Evolutionary conservation across 148 eudicot species (phyloP).

Genomic region (Pharnaceum exiguum): DNA sequence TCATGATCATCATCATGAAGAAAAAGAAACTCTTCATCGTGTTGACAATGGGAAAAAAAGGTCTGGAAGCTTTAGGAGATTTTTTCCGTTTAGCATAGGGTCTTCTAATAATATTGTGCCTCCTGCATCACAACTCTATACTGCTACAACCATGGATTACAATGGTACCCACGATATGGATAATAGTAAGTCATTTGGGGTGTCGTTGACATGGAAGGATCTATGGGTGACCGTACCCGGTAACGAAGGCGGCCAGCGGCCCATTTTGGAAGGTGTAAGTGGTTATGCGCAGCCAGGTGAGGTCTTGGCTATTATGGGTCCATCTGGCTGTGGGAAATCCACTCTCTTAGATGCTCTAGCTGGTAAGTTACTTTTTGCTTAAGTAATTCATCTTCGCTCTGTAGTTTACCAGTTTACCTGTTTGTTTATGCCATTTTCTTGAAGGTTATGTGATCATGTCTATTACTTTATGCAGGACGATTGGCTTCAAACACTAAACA

Average conservation of each 20-base stretch:
- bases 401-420: too few species aligned
- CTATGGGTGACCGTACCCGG: conserved; percentile 31
- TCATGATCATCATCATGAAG: neutral
- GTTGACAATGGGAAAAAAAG: neutral
- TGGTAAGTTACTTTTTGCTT: conserved; percentile 18
- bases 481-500: conserved; percentile 27
- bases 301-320: conserved; percentile 59
- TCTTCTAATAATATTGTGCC: neutral
- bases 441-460: too few species aligned
- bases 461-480: conserved; percentile 32
- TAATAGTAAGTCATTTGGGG: neutral
- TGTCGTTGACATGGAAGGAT: conserved; percentile 49
- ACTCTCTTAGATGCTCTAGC: conserved; percentile 53
- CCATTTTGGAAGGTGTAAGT: conserved; percentile 28
- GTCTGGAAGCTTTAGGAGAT: conserved; percentile 1
- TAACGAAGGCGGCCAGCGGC: conserved; percentile 15
- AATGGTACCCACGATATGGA: neutral
- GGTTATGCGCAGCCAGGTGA: conserved; percentile 41
- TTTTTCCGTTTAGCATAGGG: conserved; percentile 25
- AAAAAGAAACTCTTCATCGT: too few species aligned
- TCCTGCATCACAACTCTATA: neutral
- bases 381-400: neutral
- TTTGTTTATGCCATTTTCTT: too few species aligned
- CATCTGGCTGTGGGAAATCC: conserved; percentile 57
- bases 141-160: neutral